Evolutionary conservation across 495 filamentous ascomycete species (phyloP), one percentile per base, ranked within the genome.

Genomic region (Beverwykella pulmonaria): DNA sequence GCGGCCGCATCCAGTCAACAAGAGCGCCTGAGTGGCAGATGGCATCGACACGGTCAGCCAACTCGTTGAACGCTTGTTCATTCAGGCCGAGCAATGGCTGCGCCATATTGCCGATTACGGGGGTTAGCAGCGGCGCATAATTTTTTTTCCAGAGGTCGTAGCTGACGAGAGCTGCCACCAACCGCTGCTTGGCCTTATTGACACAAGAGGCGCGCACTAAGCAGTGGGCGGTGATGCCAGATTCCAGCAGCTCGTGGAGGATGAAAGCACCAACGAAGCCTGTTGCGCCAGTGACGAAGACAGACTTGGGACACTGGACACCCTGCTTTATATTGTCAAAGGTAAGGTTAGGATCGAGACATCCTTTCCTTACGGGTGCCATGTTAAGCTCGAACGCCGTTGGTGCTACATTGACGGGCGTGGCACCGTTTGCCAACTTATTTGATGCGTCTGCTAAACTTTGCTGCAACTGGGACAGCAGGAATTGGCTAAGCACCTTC

Each of bases 201-300:
- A 30, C 15, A 39, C 39, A 32, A n/a, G 48, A 56, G 30, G 73
- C 75, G 46, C 74, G 74, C 44, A 75, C 72, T 1, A 75, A 53
- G 39, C 74, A 77, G 50, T 74, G 54, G 19, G 48, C 61, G 29
- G 52, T 41, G 47, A 77, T 70, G 41, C 68, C 72, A 53, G 27
- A 26, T 49, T 68, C 59, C 17, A 77, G 68, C 9, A 77, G 64
- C 50, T 74, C 70, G 26, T 72, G 50, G 36, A 75, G 20, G 15
- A 77, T 75, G 60, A 69, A 77, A 2, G 74, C 72, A n/a, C 75
- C 75, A 32, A 77, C 70, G 46, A 77, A 77, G 32, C 75, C 75
- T 29, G 75, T 77, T 20, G 75, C 61, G 23, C 75, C 75, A 23
- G 74, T 77, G 17, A 77, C 54, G 26, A 77, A 72, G 20, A 72